phyloP scores from a whole-genome alignment of 768 basidiomycete genomes.

The Calvatia gigantea region DNA sequence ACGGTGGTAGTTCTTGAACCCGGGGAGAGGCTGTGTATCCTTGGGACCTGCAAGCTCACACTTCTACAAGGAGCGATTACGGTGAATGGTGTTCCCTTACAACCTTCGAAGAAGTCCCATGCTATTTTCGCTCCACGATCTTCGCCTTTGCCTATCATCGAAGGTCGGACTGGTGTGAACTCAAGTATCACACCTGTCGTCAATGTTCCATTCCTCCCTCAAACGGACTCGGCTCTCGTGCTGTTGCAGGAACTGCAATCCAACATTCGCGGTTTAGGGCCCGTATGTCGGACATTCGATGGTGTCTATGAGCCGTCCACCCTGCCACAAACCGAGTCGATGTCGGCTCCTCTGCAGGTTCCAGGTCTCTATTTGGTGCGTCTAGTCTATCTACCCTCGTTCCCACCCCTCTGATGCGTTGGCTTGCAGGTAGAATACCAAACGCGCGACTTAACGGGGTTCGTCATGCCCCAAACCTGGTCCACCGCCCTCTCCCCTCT shows the following conservation, averaged over 20 bases:
- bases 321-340: slow-evolving; percentile 33
- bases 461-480: slow-evolving; percentile 37
- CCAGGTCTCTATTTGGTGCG: slow-evolving; percentile 46
- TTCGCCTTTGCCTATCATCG: slow-evolving; percentile 64
- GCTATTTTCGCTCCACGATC: slow-evolving; percentile 74
- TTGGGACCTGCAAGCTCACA: slow-evolving; percentile 61
- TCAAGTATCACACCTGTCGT: background rate
- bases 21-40: slow-evolving; percentile 57
- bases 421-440: slow-evolving; percentile 31
- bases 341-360: slow-evolving; percentile 38
- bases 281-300: slow-evolving; percentile 59
- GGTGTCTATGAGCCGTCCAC: slow-evolving; percentile 56
- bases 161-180: slow-evolving; percentile 18
- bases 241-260: slow-evolving; percentile 55
- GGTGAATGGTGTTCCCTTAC: slow-evolving; percentile 52
- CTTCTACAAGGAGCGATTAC: slow-evolving; percentile 61
- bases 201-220: slow-evolving; percentile 3
- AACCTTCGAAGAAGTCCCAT: slow-evolving; percentile 37
- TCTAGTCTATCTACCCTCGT: background rate
- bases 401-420: background rate
- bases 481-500: slow-evolving; percentile 21
- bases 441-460: slow-evolving; percentile 35
- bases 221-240: slow-evolving; percentile 34
- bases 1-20: slow-evolving; percentile 41
- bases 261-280: slow-evolving; percentile 64